Percentiles rank a stretch among this genome's conserved stretches.
phyloP scores from a whole-genome alignment of 2,329 filamentous ascomycete genomes.

The Verticillium nubilum region DNA sequence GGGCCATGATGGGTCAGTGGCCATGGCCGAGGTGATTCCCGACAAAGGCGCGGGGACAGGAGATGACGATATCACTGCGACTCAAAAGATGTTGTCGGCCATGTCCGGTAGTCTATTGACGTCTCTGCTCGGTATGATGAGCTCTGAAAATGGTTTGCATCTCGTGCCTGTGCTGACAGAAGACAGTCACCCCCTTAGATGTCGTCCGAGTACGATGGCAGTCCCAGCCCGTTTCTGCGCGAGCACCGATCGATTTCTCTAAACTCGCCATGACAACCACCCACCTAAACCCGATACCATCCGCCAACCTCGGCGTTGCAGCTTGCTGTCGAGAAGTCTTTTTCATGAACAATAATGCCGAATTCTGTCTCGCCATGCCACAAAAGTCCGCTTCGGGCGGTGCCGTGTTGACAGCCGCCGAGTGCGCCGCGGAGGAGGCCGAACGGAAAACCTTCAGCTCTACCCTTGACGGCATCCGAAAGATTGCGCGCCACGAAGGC shows the following conservation, averaged over 20 bases:
- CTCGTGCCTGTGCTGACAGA: constrained; percentile 1
- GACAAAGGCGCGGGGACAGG: constrained; percentile 13
- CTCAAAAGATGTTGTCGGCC: constrained; percentile 93
- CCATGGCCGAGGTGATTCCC: constrained; percentile 21
- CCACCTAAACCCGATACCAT: constrained; percentile 65
- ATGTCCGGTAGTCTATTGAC: constrained; percentile 87
- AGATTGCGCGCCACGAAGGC: constrained; percentile 93
- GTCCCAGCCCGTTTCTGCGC: constrained; percentile 59
- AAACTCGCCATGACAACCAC: constrained; percentile 50
- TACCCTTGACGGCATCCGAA: constrained; percentile 84
- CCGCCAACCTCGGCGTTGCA: constrained; percentile 79
- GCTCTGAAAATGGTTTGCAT: constrained; percentile 5
- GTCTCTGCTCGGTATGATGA: constrained; percentile 78
- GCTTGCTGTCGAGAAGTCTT: constrained; percentile 96
- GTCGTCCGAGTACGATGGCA: constrained; percentile 94
- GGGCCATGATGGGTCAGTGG: constrained; percentile 20
- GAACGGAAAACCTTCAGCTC: constrained; percentile 81
- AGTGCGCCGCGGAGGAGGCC: constrained; percentile 84
- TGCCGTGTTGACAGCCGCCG: constrained; percentile 42
- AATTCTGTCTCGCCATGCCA: constrained; percentile 71
- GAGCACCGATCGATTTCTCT: constrained; percentile 47
- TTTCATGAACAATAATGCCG: constrained; percentile 81
- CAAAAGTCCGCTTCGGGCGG: constrained; percentile 45
- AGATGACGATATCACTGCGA: constrained; percentile 65
- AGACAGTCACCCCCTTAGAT: constrained; percentile 86